These are phyloP conservation scores for Akanthomyces uredinophilus DNA, from an alignment of 2,329 filamentous ascomycete species.

Conservation along the genomic window DNA sequence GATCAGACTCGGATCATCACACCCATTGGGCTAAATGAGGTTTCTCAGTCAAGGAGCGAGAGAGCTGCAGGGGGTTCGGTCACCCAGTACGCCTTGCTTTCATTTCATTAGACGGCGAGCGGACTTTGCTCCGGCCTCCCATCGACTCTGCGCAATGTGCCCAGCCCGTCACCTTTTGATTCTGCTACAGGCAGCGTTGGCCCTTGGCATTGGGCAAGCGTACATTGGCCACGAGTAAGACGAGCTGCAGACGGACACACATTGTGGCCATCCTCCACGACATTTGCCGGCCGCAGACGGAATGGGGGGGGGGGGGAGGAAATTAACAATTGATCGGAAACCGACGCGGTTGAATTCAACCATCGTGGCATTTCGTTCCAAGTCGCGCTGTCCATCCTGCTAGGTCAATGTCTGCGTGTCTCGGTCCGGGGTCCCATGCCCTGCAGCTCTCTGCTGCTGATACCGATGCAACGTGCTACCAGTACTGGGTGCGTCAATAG, in stretches of 20 bases:
- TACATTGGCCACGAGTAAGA: constrained; percentile 3
- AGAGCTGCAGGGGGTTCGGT: background rate
- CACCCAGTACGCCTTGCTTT: background rate
- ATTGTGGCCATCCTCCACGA: background rate
- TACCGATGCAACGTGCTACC: background rate
- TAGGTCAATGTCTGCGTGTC: background rate
- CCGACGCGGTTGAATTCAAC: background rate
- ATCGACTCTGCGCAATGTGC: background rate
- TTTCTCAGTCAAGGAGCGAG: background rate
- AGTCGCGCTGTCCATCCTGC: background rate
- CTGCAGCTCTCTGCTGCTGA: background rate
- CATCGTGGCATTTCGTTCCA: background rate
- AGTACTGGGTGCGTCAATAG: constrained; percentile 4
- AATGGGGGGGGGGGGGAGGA: too few species aligned
- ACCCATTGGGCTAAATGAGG: background rate
- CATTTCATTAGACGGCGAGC: background rate
- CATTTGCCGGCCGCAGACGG: background rate
- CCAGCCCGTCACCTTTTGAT: background rate
- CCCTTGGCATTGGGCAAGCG: background rate
- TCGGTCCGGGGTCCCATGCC: background rate
- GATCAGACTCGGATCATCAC: too few species aligned
- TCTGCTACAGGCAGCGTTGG: background rate
- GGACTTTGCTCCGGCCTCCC: constrained; percentile 5
- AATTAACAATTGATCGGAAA: background rate
- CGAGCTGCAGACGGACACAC: constrained; percentile 1